A percentile compares a stretch with the other conserved stretches of the same genome.
Evolutionary conservation across 805 yeast genomes (phyloP).

Genomic region (Zygoascus flipseniorum): DNA sequence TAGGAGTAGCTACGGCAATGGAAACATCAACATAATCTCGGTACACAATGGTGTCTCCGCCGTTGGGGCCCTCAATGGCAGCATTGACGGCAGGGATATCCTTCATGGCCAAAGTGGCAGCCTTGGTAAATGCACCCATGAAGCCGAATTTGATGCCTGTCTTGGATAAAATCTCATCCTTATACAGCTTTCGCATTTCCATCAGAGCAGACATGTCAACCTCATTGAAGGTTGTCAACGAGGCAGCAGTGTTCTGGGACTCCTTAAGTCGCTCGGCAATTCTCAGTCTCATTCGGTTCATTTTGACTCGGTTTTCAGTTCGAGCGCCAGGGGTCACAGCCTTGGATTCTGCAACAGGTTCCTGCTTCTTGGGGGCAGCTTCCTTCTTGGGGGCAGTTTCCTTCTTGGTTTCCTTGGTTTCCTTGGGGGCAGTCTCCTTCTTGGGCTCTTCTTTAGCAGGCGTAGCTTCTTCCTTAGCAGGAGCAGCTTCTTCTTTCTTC

Average conservation of each 20-base stretch:
- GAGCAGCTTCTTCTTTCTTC: conserved; percentile 23
- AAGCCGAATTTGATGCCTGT: conserved; percentile 94
- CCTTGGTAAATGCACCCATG: conserved; percentile 98
- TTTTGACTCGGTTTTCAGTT: conserved; percentile 84
- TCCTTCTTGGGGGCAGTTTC: conserved; percentile 13
- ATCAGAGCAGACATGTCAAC: conserved; percentile 89
- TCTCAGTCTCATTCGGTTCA: conserved; percentile 99
- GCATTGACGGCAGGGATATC: conserved; percentile 94
- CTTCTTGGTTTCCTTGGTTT: conserved; percentile 5
- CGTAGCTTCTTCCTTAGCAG: conserved; percentile 16
- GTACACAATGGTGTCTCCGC: conserved; percentile 85
- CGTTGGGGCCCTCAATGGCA: conserved; percentile 62
- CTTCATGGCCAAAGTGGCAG: conserved; percentile 84
- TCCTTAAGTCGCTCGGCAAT: conserved; percentile 98
- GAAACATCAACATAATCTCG: conserved; percentile 95
- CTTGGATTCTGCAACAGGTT: conserved; percentile 29
- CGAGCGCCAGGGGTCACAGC: conserved; percentile 53
- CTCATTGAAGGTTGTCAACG: conserved; percentile 95
- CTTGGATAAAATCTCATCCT: conserved; percentile 91
- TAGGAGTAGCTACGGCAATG: conserved; percentile 97
- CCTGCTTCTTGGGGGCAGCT: conserved; percentile 21
- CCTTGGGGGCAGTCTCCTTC: conserved; percentile 29
- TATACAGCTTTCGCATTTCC: conserved; percentile 92
- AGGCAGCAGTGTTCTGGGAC: conserved; percentile 97
- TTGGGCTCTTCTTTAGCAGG: conserved; percentile 18